phyloP scores from a whole-genome alignment of 768 basidiomycete species.

The Pisolithus albus region DNA sequence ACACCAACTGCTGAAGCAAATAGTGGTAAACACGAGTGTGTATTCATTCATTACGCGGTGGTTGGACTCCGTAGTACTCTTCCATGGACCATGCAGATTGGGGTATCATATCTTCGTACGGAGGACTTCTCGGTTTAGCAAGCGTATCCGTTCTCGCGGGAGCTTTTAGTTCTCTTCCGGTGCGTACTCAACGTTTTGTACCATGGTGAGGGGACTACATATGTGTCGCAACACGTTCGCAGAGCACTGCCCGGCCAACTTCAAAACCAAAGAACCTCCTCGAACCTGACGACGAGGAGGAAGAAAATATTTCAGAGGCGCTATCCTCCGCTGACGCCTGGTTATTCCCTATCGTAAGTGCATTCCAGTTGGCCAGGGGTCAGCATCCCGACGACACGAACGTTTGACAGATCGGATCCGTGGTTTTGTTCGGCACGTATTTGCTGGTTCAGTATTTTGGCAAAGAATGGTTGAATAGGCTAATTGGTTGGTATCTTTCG shows the following conservation, averaged over 20 bases:
- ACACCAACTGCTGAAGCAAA: too few species aligned
- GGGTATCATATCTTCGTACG: constrained; percentile 62
- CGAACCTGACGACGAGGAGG: constrained; percentile 44
- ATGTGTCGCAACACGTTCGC: background rate
- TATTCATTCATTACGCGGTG: background rate
- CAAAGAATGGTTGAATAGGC: constrained; percentile 74
- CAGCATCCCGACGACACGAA: background rate
- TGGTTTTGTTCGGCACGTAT: constrained; percentile 62
- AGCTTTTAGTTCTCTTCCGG: constrained; percentile 61
- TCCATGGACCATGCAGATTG: constrained; percentile 34
- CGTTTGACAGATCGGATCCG: constrained; percentile 56
- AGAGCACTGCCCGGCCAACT: constrained; percentile 7
- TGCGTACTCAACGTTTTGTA: constrained; percentile 27
- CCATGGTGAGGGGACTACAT: background rate
- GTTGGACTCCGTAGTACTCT: background rate
- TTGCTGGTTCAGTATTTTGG: constrained; percentile 68
- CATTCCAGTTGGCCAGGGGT: background rate
- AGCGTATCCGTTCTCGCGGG: constrained; percentile 63
- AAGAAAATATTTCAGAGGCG: constrained; percentile 50
- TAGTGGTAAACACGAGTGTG: too few species aligned
- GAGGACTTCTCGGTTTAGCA: constrained; percentile 60
- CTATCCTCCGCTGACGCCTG: constrained; percentile 66
- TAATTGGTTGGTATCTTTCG: constrained; percentile 72
- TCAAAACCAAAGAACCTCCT: constrained; percentile 10
- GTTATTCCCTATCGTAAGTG: constrained; percentile 67